Percentiles rank a stretch among this genome's conserved stretches.
Conservation (phyloP, 768 basidiomycete species). For the Auricularia sp. region DNA sequence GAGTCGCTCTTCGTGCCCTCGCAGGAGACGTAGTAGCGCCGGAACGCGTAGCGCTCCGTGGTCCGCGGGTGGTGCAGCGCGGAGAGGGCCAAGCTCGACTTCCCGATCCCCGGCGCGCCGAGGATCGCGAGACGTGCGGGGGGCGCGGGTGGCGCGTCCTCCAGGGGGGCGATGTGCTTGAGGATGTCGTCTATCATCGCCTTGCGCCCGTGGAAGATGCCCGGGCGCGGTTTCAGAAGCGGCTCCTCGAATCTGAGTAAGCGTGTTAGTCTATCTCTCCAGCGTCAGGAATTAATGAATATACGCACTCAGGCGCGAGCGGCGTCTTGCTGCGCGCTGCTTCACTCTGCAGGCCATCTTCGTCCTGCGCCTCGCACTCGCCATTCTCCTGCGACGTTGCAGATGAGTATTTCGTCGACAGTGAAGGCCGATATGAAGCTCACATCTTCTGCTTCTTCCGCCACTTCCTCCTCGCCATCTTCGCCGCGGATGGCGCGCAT, state of each 20-base stretch:
- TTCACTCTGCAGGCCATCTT: too few relatives aligned
- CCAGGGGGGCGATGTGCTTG: background rate
- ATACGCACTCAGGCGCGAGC: background rate
- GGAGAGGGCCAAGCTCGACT: conserved; percentile 3
- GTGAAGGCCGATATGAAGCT: background rate
- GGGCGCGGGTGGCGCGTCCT: background rate
- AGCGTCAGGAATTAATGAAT: background rate
- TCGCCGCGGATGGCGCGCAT: background rate
- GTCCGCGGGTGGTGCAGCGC: conserved; percentile 1
- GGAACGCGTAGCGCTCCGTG: background rate
- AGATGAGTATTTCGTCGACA: too few relatives aligned
- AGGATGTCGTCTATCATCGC: background rate
- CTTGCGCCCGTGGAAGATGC: background rate
- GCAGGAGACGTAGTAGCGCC: background rate
- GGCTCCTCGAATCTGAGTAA: background rate
- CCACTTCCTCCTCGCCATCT: background rate
- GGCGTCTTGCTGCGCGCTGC: background rate
- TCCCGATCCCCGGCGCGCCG: conserved; percentile 1
- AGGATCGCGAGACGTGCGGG: background rate
- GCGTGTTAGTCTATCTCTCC: background rate
- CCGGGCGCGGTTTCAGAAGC: background rate
- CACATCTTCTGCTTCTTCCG: background rate
- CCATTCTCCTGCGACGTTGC: too few relatives aligned
- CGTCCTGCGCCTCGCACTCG: too few relatives aligned
- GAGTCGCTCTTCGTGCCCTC: background rate